phyloP scores from a whole-genome alignment of 352 stramenopile species.

The Stramenopiles sp. region DNA sequence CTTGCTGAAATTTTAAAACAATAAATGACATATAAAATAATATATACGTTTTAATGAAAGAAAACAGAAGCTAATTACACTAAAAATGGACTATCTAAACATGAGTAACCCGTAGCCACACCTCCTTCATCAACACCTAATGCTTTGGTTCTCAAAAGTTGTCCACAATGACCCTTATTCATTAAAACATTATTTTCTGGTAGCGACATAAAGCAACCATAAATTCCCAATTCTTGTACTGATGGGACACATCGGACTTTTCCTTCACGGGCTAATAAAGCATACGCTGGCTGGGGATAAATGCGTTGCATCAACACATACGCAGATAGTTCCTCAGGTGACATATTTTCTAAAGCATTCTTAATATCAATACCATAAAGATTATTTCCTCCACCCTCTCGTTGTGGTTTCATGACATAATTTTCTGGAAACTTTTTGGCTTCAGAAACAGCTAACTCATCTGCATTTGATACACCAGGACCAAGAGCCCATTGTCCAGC shows the following conservation, averaged over 20 bases:
- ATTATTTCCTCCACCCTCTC: conserved; percentile 88
- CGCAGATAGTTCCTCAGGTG: conserved; percentile 28
- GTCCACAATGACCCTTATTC: conserved; percentile 59
- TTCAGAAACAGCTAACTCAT: conserved; percentile 20
- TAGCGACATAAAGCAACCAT: conserved; percentile 38
- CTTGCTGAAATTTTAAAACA: too few species aligned
- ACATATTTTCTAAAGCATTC: conserved; percentile 33
- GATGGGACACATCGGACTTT: conserved; percentile 19
- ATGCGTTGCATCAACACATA: conserved; percentile 85
- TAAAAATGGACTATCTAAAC: conserved; percentile 48
- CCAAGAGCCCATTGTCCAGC: conserved; percentile 69
- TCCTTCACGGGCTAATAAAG: conserved; percentile 15
- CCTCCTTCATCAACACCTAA: conserved; percentile 74
- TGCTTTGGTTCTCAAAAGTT: conserved; percentile 74
- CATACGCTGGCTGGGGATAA: conserved; percentile 38
- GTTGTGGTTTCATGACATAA: conserved; percentile 87
- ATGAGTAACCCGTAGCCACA: conserved; percentile 60
- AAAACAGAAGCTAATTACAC: conserved; percentile 14
- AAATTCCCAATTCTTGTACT: conserved; percentile 75
- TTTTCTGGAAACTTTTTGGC: conserved; percentile 22
- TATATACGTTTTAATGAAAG: too few species aligned
- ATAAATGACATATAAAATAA: too few species aligned
- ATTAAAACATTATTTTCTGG: conserved; percentile 17
- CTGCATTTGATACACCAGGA: conserved; percentile 22
- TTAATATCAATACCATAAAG: conserved; percentile 65